These are phyloP conservation scores for Trichoderma guizhouense DNA, from an alignment of 2,329 filamentous ascomycete species.

Conservation along the genomic window DNA sequence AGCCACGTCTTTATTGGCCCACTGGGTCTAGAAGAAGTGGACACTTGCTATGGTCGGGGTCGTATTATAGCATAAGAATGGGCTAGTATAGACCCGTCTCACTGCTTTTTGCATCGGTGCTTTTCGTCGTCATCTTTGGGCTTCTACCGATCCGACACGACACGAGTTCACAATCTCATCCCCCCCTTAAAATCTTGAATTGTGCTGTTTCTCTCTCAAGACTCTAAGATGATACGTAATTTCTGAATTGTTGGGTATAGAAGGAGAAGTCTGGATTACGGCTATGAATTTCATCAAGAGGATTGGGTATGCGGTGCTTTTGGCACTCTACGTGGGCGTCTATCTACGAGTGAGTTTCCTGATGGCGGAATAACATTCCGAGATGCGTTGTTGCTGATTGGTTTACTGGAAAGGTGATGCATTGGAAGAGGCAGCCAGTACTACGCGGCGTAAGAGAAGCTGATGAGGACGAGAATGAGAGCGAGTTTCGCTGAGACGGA, in stretches of 20 bases:
- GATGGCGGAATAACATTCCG: neutral
- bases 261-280: neutral
- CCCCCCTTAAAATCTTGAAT: no score
- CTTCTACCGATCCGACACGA: neutral
- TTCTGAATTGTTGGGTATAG: neutral
- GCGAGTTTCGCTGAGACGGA: neutral
- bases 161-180: neutral
- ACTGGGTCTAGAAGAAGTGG: neutral
- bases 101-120: neutral
- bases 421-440: neutral
- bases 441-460: neutral
- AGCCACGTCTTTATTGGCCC: neutral
- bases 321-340: conserved; percentile 10
- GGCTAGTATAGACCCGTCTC: neutral
- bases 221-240: neutral
- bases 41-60: neutral
- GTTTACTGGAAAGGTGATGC: neutral
- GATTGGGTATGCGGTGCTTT: conserved; percentile 9
- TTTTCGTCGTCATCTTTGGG: neutral
- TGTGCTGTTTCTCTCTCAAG: no score
- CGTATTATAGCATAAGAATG: neutral
- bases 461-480: neutral
- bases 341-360: neutral
- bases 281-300: neutral
- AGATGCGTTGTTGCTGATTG: neutral